Evolutionary conservation across 495 filamentous ascomycete species (phyloP).

Genomic region (Thermothielavioides terrestris): DNA sequence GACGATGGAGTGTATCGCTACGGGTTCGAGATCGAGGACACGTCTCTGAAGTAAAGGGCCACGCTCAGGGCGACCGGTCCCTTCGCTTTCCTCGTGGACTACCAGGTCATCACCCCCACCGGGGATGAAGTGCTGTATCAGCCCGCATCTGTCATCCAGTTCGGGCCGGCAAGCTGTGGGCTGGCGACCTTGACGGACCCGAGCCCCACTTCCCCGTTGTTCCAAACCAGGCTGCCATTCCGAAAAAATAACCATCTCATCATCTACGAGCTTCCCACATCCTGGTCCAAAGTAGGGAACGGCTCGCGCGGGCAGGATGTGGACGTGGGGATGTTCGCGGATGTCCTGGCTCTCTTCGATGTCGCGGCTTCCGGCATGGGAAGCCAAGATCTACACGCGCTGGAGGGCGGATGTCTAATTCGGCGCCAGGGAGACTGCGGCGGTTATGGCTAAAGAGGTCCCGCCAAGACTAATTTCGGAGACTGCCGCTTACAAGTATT

Average conservation of each 20-base stretch:
- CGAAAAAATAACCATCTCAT: slow-evolving; percentile 28
- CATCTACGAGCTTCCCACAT: slow-evolving; percentile 27
- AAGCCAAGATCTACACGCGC: slow-evolving; percentile 26
- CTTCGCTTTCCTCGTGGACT: slow-evolving; percentile 24
- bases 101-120: background rate
- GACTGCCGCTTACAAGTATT: no score
- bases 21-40: slow-evolving; percentile 21
- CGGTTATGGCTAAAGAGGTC: no score
- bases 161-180: slow-evolving; percentile 21
- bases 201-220: slow-evolving; percentile 7
- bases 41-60: slow-evolving; percentile 5
- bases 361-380: slow-evolving; percentile 21
- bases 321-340: slow-evolving; percentile 26
- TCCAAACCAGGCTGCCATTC: slow-evolving; percentile 14
- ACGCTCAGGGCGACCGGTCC: slow-evolving; percentile 20
- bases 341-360: slow-evolving; percentile 27
- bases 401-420: slow-evolving; percentile 12
- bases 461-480: no score
- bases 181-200: slow-evolving; percentile 22
- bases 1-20: slow-evolving; percentile 20
- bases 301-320: slow-evolving; percentile 9
- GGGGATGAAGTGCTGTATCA: slow-evolving; percentile 5
- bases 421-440: no score
- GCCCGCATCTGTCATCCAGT: slow-evolving; percentile 23
- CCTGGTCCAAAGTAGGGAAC: slow-evolving; percentile 18